These are phyloP conservation scores for Penicillium cinerascens DNA, from an alignment of 495 filamentous ascomycete genomes.

Conservation along the genomic window DNA sequence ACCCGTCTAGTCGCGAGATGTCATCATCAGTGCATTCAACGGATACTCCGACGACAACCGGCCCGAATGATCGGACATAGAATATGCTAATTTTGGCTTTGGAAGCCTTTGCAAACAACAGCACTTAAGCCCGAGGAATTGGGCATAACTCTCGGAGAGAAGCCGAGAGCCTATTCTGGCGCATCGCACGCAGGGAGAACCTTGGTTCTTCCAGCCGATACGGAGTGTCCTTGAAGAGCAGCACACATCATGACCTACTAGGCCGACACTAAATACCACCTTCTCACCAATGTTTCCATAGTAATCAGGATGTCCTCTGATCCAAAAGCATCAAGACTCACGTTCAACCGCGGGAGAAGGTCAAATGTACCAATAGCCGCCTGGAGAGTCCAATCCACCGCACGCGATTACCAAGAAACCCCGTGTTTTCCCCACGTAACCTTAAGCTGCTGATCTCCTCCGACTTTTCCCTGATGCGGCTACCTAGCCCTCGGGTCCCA, in stretches of 20 bases:
- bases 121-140: background rate
- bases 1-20: constrained; percentile 7
- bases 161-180: constrained; percentile 2
- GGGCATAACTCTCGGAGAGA: constrained; percentile 11
- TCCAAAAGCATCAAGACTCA: background rate
- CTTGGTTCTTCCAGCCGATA: background rate
- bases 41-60: background rate
- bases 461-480: constrained; percentile 7
- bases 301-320: background rate
- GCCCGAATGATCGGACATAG: constrained; percentile 6
- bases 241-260: background rate
- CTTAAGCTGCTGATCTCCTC: constrained; percentile 11
- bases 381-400: too few relatives aligned
- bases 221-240: too few relatives aligned
- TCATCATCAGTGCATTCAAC: background rate
- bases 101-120: constrained; percentile 1
- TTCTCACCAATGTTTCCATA: background rate
- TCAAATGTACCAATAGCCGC: constrained; percentile 11
- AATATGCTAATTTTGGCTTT: background rate
- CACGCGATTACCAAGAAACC: constrained; percentile 3
- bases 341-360: background rate
- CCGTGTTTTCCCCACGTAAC: constrained; percentile 10
- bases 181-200: background rate
- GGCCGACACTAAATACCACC: background rate
- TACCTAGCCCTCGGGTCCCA: background rate